Base-by-base conservation (phyloP, 2,329 filamentous ascomycete genomes). In the Alternaria postmessia region DNA sequence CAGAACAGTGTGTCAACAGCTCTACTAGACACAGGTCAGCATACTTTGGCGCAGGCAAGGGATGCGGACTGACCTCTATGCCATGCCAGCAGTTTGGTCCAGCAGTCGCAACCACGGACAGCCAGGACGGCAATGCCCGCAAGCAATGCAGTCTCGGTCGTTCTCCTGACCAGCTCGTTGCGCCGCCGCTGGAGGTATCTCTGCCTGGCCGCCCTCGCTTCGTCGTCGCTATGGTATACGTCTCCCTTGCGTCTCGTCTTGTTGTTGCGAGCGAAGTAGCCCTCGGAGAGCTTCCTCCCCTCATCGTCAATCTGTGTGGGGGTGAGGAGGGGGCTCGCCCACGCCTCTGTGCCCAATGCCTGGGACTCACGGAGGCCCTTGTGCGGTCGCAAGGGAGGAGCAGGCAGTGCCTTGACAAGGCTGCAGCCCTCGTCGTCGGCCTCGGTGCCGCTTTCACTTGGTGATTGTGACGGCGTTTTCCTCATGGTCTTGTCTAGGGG, bases 381-480 rank as follows among this genome's bases (percentile, higher is more conserved):
- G 74, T 91, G 89, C 32, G 88, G 84, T 62, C 88, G 86, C 8
- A 85, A 69, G n/a, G 85, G 89, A 2, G 94, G 91, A 3, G 94
- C 92, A 1, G 94, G 94, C 22, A 97, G 81, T 0, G 93, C 91
- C 76, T 91, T 95, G 57, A 97, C 83, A 68, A 94, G 89, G 5
- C 81, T 77, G 43, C 83, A 84, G 64, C 94, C 91, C 78, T 98
- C 94, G 80, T 98, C 94, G 72, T 97, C 94, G 39, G 94, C 94
- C 76, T 98, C 94, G 18, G 94, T 96, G 24, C 94, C 94, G 76
- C 93, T 97, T 68, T 97, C 94, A 77, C 92, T 97, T 11, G 87
- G 87, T 38, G 75, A 77, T 36, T 70, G 72, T 9, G 74, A 73
- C 11, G 52, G 39, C n/a, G 46, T 42, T 65, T 72, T 77, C 57